A percentile compares a stretch with the other conserved stretches of the same genome.
phyloP scores from a whole-genome alignment of 2,329 filamentous ascomycete species.

The Diaporthe citriasiana region DNA sequence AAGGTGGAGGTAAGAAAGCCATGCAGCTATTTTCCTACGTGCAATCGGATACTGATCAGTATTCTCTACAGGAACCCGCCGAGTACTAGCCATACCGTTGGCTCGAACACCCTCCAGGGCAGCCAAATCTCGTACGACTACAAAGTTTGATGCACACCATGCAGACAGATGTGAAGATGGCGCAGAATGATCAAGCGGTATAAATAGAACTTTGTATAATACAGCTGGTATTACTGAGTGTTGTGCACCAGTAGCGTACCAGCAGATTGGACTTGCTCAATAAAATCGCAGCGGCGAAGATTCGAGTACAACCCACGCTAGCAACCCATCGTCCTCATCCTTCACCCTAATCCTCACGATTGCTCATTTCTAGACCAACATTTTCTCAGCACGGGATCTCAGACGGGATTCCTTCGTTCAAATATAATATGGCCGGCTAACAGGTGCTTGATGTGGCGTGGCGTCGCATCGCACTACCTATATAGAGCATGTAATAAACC shows the following conservation, averaged over 20 bases:
- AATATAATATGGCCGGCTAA: not conserved
- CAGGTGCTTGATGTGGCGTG: slow-evolving; percentile 10
- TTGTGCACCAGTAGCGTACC: not conserved
- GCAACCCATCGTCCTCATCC: too few relatives aligned
- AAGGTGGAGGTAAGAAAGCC: slow-evolving; percentile 12
- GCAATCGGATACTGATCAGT: not conserved
- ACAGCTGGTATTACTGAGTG: not conserved
- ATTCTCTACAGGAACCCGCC: not conserved
- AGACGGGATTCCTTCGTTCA: not conserved
- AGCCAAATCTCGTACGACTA: slow-evolving; percentile 13
- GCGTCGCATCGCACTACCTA: slow-evolving; percentile 26
- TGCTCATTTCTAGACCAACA: not conserved
- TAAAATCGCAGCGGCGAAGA: not conserved
- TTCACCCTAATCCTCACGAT: not conserved
- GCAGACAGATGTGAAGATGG: not conserved
- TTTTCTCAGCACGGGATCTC: not conserved
- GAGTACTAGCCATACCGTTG: not conserved
- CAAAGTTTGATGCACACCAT: not conserved
- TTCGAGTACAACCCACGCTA: not conserved
- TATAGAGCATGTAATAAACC: slow-evolving; percentile 10
- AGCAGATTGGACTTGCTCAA: not conserved
- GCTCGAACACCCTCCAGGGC: slow-evolving; percentile 4
- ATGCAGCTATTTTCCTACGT: not conserved
- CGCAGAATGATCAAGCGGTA: not conserved
- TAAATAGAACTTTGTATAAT: not conserved